These are phyloP conservation scores for Apocynum venetum DNA, from an alignment of 257 asterid species.

Conservation along the genomic window DNA sequence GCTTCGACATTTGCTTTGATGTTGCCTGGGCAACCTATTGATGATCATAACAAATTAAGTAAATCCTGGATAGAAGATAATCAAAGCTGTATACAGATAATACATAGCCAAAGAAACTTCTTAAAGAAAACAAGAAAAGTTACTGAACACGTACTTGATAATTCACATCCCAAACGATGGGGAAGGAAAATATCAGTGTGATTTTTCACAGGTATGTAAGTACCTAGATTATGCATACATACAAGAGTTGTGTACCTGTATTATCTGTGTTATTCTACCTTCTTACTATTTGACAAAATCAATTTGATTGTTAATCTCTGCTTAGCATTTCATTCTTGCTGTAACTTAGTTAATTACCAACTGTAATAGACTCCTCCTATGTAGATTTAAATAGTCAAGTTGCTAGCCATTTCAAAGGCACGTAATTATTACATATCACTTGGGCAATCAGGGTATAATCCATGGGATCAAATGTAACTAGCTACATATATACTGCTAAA, in stretches of 20 bases:
- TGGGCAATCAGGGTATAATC: not conserved
- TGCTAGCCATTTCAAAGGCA: not conserved
- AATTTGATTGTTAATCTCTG: not conserved
- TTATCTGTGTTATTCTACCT: not conserved
- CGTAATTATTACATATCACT: not conserved
- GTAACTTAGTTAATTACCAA: not conserved
- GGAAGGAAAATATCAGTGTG: not conserved
- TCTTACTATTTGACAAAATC: not conserved
- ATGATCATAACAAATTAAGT: slow-evolving; percentile 16
- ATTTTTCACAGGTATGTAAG: not conserved
- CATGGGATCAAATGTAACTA: not conserved
- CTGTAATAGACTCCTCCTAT: not conserved
- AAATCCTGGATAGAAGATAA: not conserved
- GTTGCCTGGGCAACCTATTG: slow-evolving; percentile 97
- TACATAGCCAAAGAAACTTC: not conserved
- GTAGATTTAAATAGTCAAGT: not conserved
- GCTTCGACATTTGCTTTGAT: slow-evolving; percentile 96
- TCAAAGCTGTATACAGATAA: not conserved
- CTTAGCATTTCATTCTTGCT: not conserved
- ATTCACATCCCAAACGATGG: slow-evolving; percentile 3
- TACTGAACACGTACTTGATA: not conserved
- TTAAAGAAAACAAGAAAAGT: not conserved
- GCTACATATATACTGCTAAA: not conserved
- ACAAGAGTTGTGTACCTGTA: not conserved
- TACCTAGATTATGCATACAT: not conserved